Percentiles rank a stretch among this genome's conserved stretches.
phyloP scores from a whole-genome alignment of 2,329 filamentous ascomycete species.

The Cercospora citrullina region DNA sequence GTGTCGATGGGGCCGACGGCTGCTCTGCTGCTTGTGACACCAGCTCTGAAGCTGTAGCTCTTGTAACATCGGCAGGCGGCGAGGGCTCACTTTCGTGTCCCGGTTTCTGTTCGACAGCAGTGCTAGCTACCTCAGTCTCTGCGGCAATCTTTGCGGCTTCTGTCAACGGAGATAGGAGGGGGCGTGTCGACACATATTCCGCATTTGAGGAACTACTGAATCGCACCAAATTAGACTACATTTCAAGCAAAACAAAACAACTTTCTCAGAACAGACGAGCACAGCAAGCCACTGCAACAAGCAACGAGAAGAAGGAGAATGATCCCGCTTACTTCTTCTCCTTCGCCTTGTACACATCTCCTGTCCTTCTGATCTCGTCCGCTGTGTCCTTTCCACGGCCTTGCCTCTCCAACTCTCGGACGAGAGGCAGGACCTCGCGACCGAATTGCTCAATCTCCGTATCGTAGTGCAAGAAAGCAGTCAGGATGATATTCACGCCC shows the following conservation, averaged over 20 bases:
- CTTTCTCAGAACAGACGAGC: not conserved
- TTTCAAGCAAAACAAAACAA: not conserved
- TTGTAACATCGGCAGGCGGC: not conserved
- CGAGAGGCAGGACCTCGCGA: slow-evolving; percentile 49
- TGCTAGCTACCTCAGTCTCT: not conserved
- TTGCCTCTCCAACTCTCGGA: slow-evolving; percentile 50
- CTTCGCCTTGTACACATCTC: slow-evolving; percentile 48
- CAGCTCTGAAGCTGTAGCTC: not conserved
- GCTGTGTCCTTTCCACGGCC: slow-evolving; percentile 51
- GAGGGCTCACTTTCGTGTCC: not conserved
- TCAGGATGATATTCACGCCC: slow-evolving; percentile 47
- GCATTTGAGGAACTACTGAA: slow-evolving; percentile 14
- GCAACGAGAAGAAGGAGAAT: slow-evolving; percentile 2
- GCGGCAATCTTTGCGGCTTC: not conserved
- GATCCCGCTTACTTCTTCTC: slow-evolving; percentile 27
- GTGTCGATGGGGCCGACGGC: not conserved
- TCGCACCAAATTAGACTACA: slow-evolving; percentile 19
- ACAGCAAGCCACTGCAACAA: not conserved
- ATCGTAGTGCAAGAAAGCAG: slow-evolving; percentile 55
- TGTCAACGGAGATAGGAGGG: not conserved
- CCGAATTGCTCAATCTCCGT: slow-evolving; percentile 55
- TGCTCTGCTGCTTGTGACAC: not conserved
- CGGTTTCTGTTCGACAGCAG: not conserved
- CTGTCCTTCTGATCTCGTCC: slow-evolving; percentile 51
- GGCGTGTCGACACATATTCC: not conserved